phyloP scores from a whole-genome alignment of 352 stramenopile genomes.

The Pythium guiyangense region DNA sequence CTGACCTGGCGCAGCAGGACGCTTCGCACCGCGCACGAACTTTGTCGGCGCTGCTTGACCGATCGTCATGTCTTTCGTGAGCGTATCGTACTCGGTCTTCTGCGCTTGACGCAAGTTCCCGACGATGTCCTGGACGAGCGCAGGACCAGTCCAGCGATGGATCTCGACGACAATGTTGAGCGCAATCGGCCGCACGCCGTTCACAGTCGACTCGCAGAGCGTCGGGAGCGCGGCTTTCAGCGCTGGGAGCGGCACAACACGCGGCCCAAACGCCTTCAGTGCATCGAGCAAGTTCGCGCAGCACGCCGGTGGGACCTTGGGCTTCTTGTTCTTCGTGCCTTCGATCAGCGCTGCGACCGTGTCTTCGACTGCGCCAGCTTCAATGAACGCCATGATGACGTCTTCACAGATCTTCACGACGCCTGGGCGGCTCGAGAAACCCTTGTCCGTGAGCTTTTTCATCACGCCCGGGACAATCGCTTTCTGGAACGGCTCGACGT shows the following conservation, averaged over 20 bases:
- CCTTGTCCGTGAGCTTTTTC: constrained; percentile 78
- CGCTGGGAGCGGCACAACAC: constrained; percentile 55
- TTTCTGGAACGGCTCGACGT: constrained; percentile 67
- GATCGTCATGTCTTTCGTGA: constrained; percentile 67
- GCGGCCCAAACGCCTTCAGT: constrained; percentile 75
- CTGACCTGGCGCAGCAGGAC: constrained; percentile 10
- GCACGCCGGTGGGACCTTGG: constrained; percentile 80
- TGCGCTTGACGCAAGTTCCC: constrained; percentile 75
- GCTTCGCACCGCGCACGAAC: constrained; percentile 60
- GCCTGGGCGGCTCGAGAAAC: constrained; percentile 70
- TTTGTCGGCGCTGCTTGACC: constrained; percentile 69
- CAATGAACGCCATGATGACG: constrained; percentile 67
- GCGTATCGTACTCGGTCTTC: constrained; percentile 74
- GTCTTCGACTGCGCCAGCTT: constrained; percentile 67
- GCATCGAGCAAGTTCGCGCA: constrained; percentile 54
- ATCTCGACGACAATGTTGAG: constrained; percentile 81
- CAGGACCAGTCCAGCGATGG: constrained; percentile 72
- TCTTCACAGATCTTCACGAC: constrained; percentile 81
- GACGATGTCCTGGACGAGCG: constrained; percentile 76
- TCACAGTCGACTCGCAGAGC: constrained; percentile 79
- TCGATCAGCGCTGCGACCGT: constrained; percentile 71
- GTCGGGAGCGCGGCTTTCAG: constrained; percentile 67
- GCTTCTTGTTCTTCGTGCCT: constrained; percentile 85
- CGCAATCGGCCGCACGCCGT: constrained; percentile 70
- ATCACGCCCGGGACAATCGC: constrained; percentile 62